A percentile compares a stretch with the other conserved stretches of the same genome.
These are phyloP conservation scores for Cladosporium sp. DNA, from an alignment of 2,329 filamentous ascomycete species.

Conservation along the genomic window DNA sequence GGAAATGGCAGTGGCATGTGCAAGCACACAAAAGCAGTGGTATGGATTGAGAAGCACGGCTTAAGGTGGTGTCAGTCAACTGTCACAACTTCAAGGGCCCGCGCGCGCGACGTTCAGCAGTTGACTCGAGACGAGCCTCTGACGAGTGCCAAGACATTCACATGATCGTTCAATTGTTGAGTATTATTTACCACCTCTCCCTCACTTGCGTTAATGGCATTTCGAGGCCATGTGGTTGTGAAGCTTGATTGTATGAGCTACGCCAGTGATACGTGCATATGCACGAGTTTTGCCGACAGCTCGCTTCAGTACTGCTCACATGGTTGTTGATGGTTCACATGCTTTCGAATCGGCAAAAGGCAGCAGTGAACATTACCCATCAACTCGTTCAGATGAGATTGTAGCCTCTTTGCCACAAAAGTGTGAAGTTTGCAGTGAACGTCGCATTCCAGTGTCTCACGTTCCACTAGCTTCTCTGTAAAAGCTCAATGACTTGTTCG, in stretches of 20 bases:
- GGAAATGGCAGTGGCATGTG: neutral
- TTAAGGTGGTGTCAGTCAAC: neutral
- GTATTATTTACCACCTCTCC: neutral
- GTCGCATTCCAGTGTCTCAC: conserved; percentile 38
- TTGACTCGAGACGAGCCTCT: conserved; percentile 14
- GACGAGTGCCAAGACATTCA: conserved; percentile 18
- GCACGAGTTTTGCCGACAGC: neutral
- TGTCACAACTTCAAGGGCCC: conserved; percentile 7
- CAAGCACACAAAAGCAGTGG: neutral
- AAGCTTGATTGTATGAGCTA: neutral
- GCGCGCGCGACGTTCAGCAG: conserved; percentile 6
- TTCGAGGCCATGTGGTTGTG: neutral
- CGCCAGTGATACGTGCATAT: neutral
- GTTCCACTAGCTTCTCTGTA: conserved; percentile 80
- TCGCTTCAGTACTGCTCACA: neutral
- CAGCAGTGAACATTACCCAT: neutral
- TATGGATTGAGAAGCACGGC: neutral
- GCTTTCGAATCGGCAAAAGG: neutral
- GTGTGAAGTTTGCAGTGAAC: neutral
- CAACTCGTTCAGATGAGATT: neutral
- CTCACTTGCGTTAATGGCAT: neutral
- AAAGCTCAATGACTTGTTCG: conserved; percentile 74
- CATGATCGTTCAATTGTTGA: neutral
- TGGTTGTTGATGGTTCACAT: neutral
- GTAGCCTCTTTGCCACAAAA: neutral